Evolutionary conservation across 495 filamentous ascomycete species (phyloP), one percentile per base, ranked within the genome.

Genomic region (Penicillium argentinense): DNA sequence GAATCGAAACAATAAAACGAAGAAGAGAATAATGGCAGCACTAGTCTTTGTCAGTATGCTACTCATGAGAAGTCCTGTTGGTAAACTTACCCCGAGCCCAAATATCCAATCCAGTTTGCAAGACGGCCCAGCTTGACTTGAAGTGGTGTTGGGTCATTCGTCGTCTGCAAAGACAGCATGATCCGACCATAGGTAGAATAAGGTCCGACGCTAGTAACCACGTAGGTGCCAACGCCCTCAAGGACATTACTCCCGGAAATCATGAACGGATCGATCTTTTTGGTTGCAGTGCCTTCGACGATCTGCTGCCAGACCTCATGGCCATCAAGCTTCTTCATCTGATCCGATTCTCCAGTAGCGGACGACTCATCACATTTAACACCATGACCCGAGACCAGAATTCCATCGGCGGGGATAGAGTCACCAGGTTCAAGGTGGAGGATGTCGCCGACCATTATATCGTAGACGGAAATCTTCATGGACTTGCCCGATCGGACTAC

Each of bases 401-500:
- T 67, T 22, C 82, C 83, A 60, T 86, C 83, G 25, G 77, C 77
- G 19, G 74, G 71, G 19, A 89, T 75, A 18, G 88, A 69, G 54
- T 91, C 86, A 30, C 87, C 87, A 26, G 86, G 85, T 42, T 88
- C 86, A 0, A 90, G 64, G 45, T 86, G 83, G 23, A 90, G 65
- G 11, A 90, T 74, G 60, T 90, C 87, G 33, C 86, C 86, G 32
- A 84, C 85, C 47, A 85, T 68, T 32, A 91, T 67, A 58, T 89
- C 84, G 47, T 76, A 85, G 25, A 89, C 76, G 0, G 86, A 89
- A 17, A 90, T 71, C 62, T 87, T 78, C 8, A 81, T 56, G 3
- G 84, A 83, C 59, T 83, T 86, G 12, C 88, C 89, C 7, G 88
- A 89, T 21, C 89, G 85, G 37, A 88, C 68, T 8, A 78, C 87